A percentile compares a stretch with the other conserved stretches of the same genome.
Conservation (phyloP, 2,329 filamentous ascomycete genomes). For the Neonectria punicea region DNA sequence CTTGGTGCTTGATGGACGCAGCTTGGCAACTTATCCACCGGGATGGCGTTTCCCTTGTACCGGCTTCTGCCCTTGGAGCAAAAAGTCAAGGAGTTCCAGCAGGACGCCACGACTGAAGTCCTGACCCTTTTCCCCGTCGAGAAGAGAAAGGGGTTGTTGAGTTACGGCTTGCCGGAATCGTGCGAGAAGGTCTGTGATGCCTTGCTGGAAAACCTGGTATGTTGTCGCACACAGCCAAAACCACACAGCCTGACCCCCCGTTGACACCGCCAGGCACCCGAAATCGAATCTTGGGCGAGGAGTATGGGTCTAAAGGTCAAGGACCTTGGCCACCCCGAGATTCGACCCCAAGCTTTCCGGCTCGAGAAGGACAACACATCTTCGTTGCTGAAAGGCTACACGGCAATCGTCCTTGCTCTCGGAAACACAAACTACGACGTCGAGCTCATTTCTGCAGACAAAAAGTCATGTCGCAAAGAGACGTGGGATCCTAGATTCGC, state of each 20-base stretch:
- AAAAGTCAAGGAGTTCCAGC: constrained; percentile 37
- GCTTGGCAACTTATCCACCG: constrained; percentile 19
- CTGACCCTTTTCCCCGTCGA: constrained; percentile 40
- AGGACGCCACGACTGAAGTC: constrained; percentile 41
- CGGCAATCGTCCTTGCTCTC: constrained; percentile 39
- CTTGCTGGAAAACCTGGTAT: constrained; percentile 38
- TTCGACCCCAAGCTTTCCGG: constrained; percentile 40
- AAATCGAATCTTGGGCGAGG: constrained; percentile 39
- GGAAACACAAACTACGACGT: constrained; percentile 41
- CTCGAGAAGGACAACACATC: constrained; percentile 42
- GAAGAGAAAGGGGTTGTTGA: constrained; percentile 38
- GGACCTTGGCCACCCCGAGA: constrained; percentile 37
- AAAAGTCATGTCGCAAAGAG: constrained; percentile 34
- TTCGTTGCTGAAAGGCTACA: constrained; percentile 40
- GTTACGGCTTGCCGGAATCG: constrained; percentile 40
- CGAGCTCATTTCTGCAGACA: constrained; percentile 39
- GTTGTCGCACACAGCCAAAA: neutral
- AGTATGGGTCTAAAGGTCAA: constrained; percentile 38
- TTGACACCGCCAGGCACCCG: constrained; percentile 29
- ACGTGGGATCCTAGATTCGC: constrained; percentile 37
- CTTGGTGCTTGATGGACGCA: constrained; percentile 13
- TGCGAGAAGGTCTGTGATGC: constrained; percentile 37
- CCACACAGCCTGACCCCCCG: neutral
- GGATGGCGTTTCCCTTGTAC: constrained; percentile 40
- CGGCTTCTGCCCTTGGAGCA: constrained; percentile 39